Evolutionary conservation across 768 basidiomycete species (phyloP), one percentile per base, ranked within the genome.

Genomic region (Rhizopogon rudus): DNA sequence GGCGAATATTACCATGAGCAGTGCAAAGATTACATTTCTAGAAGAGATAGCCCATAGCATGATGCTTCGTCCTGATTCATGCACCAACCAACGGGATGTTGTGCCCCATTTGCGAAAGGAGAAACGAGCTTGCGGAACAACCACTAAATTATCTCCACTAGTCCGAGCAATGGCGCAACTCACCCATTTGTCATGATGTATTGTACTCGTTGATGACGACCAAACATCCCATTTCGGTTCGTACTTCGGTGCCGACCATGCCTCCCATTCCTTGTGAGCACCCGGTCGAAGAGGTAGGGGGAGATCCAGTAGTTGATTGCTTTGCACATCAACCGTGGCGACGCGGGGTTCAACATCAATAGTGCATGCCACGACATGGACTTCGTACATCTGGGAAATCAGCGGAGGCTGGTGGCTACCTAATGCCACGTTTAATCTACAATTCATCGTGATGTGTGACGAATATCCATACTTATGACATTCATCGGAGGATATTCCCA

Each of bases 361-460:
- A 10, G 37, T 42, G 13, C 61, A 62, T 16, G 54, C 51, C 37
- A 61, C 54, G 14, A 62, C 10, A 43, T 60, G 54, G 5, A 52
- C 9, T 3, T 52, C 43, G 51, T 52, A 45, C 25, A 28, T 52
- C 37, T 22, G 8, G 22, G 37, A 3, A 60, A 16, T 39, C 6
- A 8, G 41, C 44, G 25, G 31, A 17, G 1, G 13, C 16, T 31
- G 43, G 2, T 3, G 17, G 29, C 48, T 51, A 17, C 13, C 37
- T 13, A 37, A 5, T 25, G 3, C 14, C 46, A n/a, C 50, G 8
- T 3, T 53, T n/a, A 51, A 37, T 13, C 25, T 6, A 53, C 16
- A 29, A 13, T 44, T 3, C 2, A 6, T 51, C 46, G 29, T 35
- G 5, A 1, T 52, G 52, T 44, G 43, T 45, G 25, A 1, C 49